These are phyloP conservation scores for Phytophthora litchii DNA, from an alignment of 352 stramenopile genomes.

Conservation along the genomic window DNA sequence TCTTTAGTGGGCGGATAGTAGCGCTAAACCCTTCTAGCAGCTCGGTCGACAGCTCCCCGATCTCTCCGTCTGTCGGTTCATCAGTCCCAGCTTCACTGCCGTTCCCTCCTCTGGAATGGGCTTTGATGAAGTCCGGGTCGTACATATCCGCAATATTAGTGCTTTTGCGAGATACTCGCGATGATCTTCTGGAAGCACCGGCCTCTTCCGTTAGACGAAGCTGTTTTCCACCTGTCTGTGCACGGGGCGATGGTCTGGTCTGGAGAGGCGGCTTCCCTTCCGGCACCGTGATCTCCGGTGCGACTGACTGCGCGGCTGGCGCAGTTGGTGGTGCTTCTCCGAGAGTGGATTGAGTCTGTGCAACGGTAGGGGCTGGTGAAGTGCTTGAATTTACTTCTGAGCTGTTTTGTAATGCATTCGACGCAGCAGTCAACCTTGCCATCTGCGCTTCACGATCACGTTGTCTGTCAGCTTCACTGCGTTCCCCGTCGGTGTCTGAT, in stretches of 20 bases:
- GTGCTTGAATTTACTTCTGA: conserved; percentile 16
- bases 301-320: not conserved
- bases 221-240: conserved; percentile 30
- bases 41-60: conserved; percentile 75
- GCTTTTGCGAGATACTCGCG: conserved; percentile 75
- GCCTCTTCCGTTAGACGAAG: conserved; percentile 26
- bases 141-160: conserved; percentile 85
- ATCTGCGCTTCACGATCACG: conserved; percentile 39
- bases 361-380: not conserved
- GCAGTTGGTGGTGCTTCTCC: conserved; percentile 20
- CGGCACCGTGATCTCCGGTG: conserved; percentile 3
- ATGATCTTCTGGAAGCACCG: conserved; percentile 50
- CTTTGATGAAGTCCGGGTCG: conserved; percentile 63
- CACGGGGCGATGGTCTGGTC: conserved; percentile 18
- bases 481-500: conserved; percentile 68
- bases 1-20: conserved; percentile 58
- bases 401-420: conserved; percentile 27
- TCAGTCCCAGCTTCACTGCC: conserved; percentile 26
- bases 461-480: conserved; percentile 24
- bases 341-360: conserved; percentile 18
- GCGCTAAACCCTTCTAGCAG: conserved; percentile 59
- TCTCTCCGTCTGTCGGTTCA: conserved; percentile 71
- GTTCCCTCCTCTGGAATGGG: conserved; percentile 22
- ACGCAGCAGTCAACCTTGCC: conserved; percentile 36
- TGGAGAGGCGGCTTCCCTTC: conserved; percentile 31